phyloP scores from a whole-genome alignment of 345 rosid species.

The Eutrema heterophyllum region DNA sequence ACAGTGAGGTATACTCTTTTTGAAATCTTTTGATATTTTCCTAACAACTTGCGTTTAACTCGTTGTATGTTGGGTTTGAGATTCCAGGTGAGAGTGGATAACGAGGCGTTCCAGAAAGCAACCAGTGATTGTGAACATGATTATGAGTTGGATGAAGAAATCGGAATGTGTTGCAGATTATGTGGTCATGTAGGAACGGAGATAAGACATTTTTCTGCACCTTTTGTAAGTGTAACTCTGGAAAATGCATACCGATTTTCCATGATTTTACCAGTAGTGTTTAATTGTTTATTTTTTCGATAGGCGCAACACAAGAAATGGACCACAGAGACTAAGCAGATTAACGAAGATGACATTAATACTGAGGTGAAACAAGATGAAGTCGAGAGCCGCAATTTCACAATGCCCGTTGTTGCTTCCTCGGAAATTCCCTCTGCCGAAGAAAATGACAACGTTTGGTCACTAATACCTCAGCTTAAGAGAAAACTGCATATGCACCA shows the following conservation, averaged over 20 bases:
- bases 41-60: background rate
- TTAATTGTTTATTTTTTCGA: background rate
- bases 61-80: background rate
- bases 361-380: conserved; percentile 33
- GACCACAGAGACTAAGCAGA: conserved; percentile 36
- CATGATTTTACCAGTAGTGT: background rate
- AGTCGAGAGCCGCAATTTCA: conserved; percentile 28
- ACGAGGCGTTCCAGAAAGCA: conserved; percentile 37
- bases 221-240: conserved; percentile 61
- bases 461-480: conserved; percentile 66
- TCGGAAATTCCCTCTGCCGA: conserved; percentile 31
- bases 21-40: background rate
- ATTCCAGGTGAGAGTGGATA: conserved; percentile 43
- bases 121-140: conserved; percentile 52
- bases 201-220: conserved; percentile 65
- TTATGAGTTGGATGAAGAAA: conserved; percentile 63
- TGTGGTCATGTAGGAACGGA: conserved; percentile 76
- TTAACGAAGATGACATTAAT: conserved; percentile 35
- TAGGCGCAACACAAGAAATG: conserved; percentile 44
- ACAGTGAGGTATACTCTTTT: conserved; percentile 47
- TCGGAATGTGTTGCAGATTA: conserved; percentile 57
- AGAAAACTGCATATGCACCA: conserved; percentile 68
- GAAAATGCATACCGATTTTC: background rate
- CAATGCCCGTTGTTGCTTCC: conserved; percentile 29
- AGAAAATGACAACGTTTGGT: conserved; percentile 67